Base-by-base conservation (phyloP, 371 early-diverging fungal species). In the Nematocida ironsii region DNA sequence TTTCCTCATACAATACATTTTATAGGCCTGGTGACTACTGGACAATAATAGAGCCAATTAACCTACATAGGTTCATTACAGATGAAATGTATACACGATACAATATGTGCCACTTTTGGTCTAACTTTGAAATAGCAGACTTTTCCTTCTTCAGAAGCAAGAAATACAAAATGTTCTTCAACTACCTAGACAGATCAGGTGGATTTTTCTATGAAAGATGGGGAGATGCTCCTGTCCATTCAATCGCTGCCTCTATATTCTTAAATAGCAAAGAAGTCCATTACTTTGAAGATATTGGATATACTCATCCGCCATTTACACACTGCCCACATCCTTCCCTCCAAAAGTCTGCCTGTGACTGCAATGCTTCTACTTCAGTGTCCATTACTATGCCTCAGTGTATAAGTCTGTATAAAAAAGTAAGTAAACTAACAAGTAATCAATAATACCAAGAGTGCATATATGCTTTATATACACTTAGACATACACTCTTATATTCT, bases 191-290 rank as follows among this genome's bases (percentile, higher is more conserved):
- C 82, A 86, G 85, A 56, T 85, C 89, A 16, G 94, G 94, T 11
- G 94, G 94, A 45, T 95, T 94, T 89, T 94, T 92, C 84, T 95
- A 94, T 84, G 94, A 94, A 85, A 78, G 89, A 86, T 94, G 94
- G 94, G 94, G 95, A 4, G 95, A 95, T 89, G 96, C 95, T 0
- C 95, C 96, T 6, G 92, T 94, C 0, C 96, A 94, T 85, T 92
- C 93, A 0, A 84, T 94, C 83, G 90, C 90, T 18, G 91, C 90
- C 18, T 89, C 90, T 7, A 45, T 93, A 64, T 87, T 92, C 76
- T 86, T 91, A 60, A 85, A 88, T 25, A 87, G 90, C 73, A 83
- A 88, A 9, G 87, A 94, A 84, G 86, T 94, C 2, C 94, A 95
- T 73, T 94, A 91, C 85, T 95, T 95, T 88, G 89, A 91, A 62